Conservation (phyloP, 305 asterid genomes). For the Fraxinus angustifolia region DNA sequence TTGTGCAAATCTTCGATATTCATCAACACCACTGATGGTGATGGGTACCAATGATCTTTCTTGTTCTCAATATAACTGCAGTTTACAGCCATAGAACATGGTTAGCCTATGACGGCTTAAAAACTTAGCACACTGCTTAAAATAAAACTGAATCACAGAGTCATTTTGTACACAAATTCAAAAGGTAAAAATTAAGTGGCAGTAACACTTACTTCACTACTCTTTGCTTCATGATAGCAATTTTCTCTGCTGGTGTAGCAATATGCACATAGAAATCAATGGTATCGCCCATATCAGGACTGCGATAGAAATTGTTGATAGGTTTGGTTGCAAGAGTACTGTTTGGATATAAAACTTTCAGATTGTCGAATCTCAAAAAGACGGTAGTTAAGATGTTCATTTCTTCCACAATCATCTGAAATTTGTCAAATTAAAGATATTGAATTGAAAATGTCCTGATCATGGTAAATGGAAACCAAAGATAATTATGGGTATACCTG, state of each 20-base stretch:
- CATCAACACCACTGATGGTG: slow-evolving; percentile 50
- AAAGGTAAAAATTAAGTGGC: background rate
- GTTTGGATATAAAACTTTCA: slow-evolving; percentile 61
- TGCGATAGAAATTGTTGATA: slow-evolving; percentile 63
- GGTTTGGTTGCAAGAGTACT: slow-evolving; percentile 64
- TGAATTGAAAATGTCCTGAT: background rate
- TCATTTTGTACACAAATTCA: background rate
- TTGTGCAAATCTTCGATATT: slow-evolving; percentile 36
- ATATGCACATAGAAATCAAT: slow-evolving; percentile 62
- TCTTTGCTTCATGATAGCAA: slow-evolving; percentile 50
- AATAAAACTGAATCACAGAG: background rate
- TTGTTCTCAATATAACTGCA: slow-evolving; percentile 59
- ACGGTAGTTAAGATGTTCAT: slow-evolving; percentile 78
- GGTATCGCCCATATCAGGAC: slow-evolving; percentile 81
- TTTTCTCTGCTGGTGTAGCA: slow-evolving; percentile 67
- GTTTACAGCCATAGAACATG: background rate
- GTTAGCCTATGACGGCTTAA: background rate
- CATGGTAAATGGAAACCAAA: background rate
- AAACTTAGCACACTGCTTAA: background rate
- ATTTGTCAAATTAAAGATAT: background rate
- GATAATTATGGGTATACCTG: slow-evolving; percentile 45
- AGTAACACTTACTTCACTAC: slow-evolving; percentile 34
- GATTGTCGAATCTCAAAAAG: slow-evolving; percentile 61
- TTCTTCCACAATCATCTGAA: slow-evolving; percentile 76
- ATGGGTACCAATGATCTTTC: slow-evolving; percentile 69